Evolutionary conservation across 345 rosid genomes (phyloP).

Genomic region (Lumnitzera racemosa): DNA sequence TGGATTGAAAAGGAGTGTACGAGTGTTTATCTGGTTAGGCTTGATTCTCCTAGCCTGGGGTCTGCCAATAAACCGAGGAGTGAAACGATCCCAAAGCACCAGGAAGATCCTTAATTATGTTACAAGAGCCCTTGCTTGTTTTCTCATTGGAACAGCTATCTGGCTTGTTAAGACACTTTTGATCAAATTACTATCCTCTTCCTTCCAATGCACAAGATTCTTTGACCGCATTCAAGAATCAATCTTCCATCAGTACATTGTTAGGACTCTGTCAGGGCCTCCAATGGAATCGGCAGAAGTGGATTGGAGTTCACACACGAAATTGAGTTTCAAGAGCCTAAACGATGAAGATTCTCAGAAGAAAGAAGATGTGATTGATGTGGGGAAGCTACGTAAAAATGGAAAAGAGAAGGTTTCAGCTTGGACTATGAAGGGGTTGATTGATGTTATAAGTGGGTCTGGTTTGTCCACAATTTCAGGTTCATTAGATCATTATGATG

Average conservation of each 20-base stretch:
- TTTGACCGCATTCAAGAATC: conserved; percentile 64
- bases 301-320: conserved; percentile 20
- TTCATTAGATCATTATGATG: conserved; percentile 13
- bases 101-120: conserved; percentile 26
- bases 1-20: conserved; percentile 45
- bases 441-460: conserved; percentile 17
- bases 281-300: conserved; percentile 46
- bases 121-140: conserved; percentile 35
- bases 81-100: conserved; percentile 26
- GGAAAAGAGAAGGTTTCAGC: conserved; percentile 28
- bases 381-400: conserved; percentile 27
- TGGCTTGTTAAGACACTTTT: conserved; percentile 48
- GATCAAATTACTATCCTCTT: conserved; percentile 45
- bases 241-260: conserved; percentile 51
- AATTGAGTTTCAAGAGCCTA: conserved; percentile 32
- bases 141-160: conserved; percentile 35
- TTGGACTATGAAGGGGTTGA: conserved; percentile 36
- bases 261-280: conserved; percentile 47
- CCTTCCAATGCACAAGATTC: conserved; percentile 47
- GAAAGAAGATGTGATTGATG: conserved; percentile 30
- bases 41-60: conserved; percentile 49
- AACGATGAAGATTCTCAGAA: conserved; percentile 16
- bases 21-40: conserved; percentile 40
- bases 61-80: conserved; percentile 36
- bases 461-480: conserved; percentile 18